Evolutionary conservation across 805 yeast genomes (phyloP).

Genomic region (Kazachstania bromeliacearum): DNA sequence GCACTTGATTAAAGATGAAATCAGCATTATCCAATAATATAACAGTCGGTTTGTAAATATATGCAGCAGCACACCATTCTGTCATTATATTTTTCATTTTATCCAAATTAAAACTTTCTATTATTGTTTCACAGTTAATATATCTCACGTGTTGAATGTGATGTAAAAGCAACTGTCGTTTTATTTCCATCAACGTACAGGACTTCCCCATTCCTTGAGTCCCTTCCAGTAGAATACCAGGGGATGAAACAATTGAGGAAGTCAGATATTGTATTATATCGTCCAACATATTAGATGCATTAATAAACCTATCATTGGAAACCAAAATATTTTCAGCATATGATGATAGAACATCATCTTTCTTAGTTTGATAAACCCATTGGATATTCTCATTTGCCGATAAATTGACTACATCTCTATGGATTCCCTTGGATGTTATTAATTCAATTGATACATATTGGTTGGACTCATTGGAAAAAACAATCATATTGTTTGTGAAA

Average conservation of each 20-base stretch:
- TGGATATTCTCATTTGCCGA: background rate
- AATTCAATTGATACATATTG: background rate
- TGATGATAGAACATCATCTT: background rate
- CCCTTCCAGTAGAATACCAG: constrained; percentile 60
- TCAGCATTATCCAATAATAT: constrained; percentile 74
- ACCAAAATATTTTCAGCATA: too few relatives aligned
- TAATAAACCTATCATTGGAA: background rate
- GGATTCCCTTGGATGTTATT: background rate
- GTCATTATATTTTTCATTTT: constrained; percentile 35
- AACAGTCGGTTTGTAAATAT: constrained; percentile 73
- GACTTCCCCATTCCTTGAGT: constrained; percentile 79
- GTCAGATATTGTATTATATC: constrained; percentile 10
- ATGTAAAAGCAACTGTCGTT: constrained; percentile 11
- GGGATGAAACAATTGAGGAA: constrained; percentile 18
- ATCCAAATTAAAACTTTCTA: constrained; percentile 17
- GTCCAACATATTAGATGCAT: background rate
- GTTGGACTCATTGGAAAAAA: background rate
- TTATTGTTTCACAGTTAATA: constrained; percentile 43
- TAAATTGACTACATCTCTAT: background rate
- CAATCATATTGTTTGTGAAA: constrained; percentile 1
- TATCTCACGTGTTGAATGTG: constrained; percentile 35
- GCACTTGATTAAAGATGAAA: constrained; percentile 46
- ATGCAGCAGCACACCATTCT: constrained; percentile 39
- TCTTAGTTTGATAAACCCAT: background rate
- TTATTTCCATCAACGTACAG: constrained; percentile 37